These are phyloP conservation scores for Cercospora beticola DNA, from an alignment of 2,329 filamentous ascomycete genomes.

Conservation along the genomic window DNA sequence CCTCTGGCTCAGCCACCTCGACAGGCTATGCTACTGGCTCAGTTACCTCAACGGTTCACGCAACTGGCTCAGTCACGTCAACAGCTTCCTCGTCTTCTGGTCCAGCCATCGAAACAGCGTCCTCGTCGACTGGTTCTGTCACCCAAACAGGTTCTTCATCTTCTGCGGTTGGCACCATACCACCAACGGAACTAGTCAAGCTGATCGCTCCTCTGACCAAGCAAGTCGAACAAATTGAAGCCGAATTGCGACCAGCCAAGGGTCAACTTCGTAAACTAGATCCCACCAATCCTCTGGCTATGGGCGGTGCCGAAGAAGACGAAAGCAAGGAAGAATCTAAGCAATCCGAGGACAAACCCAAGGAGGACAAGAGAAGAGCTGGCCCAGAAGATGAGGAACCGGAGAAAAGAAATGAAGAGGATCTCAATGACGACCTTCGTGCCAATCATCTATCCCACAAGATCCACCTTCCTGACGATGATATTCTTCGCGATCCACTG, in stretches of 20 bases:
- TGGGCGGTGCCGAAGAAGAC: not conserved
- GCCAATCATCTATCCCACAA: no score
- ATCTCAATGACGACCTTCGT: not conserved
- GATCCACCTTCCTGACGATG: no score
- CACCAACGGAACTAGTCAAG: slow-evolving; percentile 1
- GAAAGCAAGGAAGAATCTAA: not conserved
- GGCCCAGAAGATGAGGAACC: not conserved
- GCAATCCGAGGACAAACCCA: not conserved
- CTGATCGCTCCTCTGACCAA: slow-evolving; percentile 13
- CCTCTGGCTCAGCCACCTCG: not conserved
- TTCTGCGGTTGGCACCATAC: not conserved
- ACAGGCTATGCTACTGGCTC: not conserved
- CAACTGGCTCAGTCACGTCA: no score
- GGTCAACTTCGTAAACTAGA: slow-evolving; percentile 7
- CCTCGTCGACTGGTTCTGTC: not conserved
- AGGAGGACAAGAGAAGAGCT: not conserved
- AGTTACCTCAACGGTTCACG: not conserved
- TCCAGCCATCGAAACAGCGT: not conserved
- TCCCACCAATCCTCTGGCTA: not conserved
- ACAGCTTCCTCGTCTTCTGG: not conserved
- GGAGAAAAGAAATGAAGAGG: not conserved
- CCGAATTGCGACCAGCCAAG: not conserved
- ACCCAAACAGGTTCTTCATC: not conserved
- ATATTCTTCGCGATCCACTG: no score
- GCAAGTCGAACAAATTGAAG: slow-evolving; percentile 9